Evolutionary conservation across 257 asterid genomes (phyloP), one percentile per base, ranked within the genome.

Genomic region (Fraxinus cuspidata): DNA sequence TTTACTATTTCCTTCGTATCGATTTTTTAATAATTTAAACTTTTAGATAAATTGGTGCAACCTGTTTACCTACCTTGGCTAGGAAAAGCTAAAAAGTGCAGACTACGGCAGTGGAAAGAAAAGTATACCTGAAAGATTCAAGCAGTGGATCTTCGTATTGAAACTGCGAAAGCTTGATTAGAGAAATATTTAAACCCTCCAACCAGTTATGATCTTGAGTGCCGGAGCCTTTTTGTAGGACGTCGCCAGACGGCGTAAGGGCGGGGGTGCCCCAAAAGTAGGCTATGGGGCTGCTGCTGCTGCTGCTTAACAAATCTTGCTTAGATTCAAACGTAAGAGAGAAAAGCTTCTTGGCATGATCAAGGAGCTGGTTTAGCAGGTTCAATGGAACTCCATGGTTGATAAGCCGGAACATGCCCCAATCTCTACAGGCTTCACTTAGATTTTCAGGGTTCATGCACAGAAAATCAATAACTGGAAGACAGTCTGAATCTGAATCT

Each of bases 241-340:
- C 87, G 42, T 80, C 82, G 21, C 84, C 90, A 7, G 90, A 78
- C 81, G 37, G 74, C 3, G 82, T 83, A 2, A 88, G 34, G 2
- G 89, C 92, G 0, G 99, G 95, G 64, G 87, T 89, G 27, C 99
- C 99, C 97, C 97, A 94, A 64, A 94, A 94, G 74, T 94, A 92
- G 29, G 91, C 75, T 0, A 91, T 70, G 0, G 94, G 97, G 37
- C 37, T 25, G 5, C 78, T 72, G 60, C 21, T 19, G n/a, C n/a
- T n/a, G 34, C 32, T 63, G 8, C 31, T 60, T 35, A 86, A 79
- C 0, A 82, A 31, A n/a, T 44, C 83, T 65, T 82, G 89, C 77
- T 94, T 94, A 19, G 86, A 74, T 28, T 91, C 97, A 63, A 85
- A 92, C 0, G 75, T 56, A 0, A 83, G 70, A 0, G 90, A 81